These are phyloP conservation scores for Xylaria sp. DNA, from an alignment of 495 filamentous ascomycete species.

Conservation along the genomic window DNA sequence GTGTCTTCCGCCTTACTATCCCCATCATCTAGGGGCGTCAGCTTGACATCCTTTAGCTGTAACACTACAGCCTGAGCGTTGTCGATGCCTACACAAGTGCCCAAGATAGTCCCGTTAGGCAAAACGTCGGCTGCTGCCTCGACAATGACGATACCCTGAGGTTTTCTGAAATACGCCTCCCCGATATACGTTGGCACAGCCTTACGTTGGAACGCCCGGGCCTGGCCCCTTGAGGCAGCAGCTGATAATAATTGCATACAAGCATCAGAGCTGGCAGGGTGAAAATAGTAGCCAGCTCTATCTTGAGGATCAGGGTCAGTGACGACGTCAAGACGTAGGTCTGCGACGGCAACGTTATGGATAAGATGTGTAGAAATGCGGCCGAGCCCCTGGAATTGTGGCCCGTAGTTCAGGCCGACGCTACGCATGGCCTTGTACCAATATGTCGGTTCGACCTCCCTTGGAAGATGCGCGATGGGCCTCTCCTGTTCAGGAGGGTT, in stretches of 20 bases:
- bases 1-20: not conserved
- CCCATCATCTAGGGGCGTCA: slow-evolving; percentile 25
- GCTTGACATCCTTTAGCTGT: slow-evolving; percentile 14
- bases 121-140: not conserved
- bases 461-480: slow-evolving; percentile 4
- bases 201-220: slow-evolving; percentile 25
- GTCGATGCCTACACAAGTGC: not conserved
- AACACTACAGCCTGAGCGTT: not conserved
- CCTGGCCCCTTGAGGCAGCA: slow-evolving; percentile 31
- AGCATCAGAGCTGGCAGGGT: slow-evolving; percentile 44
- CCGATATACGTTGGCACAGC: slow-evolving; percentile 37
- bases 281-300: slow-evolving; percentile 40
- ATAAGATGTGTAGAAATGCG: slow-evolving; percentile 22
- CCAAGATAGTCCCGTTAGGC: not conserved
- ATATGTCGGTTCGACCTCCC: slow-evolving; percentile 22
- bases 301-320: slow-evolving; percentile 13
- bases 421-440: slow-evolving; percentile 45
- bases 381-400: slow-evolving; percentile 42
- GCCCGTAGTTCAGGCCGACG: slow-evolving; percentile 49
- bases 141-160: slow-evolving; percentile 7
- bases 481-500: not conserved
- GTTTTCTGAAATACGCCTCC: slow-evolving; percentile 30
- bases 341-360: slow-evolving; percentile 15
- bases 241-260: slow-evolving; percentile 41
- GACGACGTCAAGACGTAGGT: slow-evolving; percentile 11